phyloP scores from a whole-genome alignment of 1,284 basidiomycete genomes.

The Trichosporon sp. region DNA sequence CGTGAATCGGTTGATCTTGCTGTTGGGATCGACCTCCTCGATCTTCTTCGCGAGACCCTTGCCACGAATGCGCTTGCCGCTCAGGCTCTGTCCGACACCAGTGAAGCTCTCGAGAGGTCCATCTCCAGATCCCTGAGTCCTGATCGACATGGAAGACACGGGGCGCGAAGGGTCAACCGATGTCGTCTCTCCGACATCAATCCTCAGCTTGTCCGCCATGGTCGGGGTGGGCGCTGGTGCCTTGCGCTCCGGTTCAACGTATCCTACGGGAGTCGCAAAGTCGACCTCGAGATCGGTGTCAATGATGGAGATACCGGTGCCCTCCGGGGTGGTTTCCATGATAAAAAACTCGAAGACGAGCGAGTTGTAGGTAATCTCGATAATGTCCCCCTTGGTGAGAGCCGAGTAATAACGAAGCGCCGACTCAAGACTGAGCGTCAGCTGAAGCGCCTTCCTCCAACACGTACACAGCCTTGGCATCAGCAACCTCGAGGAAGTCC shows the following conservation, averaged over 20 bases:
- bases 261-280: slow-evolving; percentile 65
- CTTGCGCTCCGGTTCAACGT: slow-evolving; percentile 85
- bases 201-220: slow-evolving; percentile 97
- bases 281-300: slow-evolving; percentile 85
- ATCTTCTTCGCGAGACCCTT: slow-evolving; percentile 82
- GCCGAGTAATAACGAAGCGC: slow-evolving; percentile 92
- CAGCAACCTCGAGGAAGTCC: slow-evolving; percentile 85
- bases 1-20: slow-evolving; percentile 87
- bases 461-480: slow-evolving; percentile 94
- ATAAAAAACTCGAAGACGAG: slow-evolving; percentile 93
- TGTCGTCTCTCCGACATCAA: slow-evolving; percentile 80
- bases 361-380: slow-evolving; percentile 88
- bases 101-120: slow-evolving; percentile 85
- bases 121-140: slow-evolving; percentile 52
- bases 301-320: slow-evolving; percentile 83
- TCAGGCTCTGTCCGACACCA: slow-evolving; percentile 84
- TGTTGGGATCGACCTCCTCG: slow-evolving; percentile 74
- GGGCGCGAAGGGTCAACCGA: slow-evolving; percentile 72
- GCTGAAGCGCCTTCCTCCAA: slow-evolving; percentile 16
- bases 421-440: slow-evolving; percentile 75
- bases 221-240: slow-evolving; percentile 79
- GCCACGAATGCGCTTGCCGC: slow-evolving; percentile 85
- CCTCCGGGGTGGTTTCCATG: slow-evolving; percentile 89
- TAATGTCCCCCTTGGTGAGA: slow-evolving; percentile 85
- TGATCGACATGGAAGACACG: slow-evolving; percentile 59